These are phyloP conservation scores for Eucalyptus pauciflora DNA, from an alignment of 345 rosid genomes.

Conservation along the genomic window DNA sequence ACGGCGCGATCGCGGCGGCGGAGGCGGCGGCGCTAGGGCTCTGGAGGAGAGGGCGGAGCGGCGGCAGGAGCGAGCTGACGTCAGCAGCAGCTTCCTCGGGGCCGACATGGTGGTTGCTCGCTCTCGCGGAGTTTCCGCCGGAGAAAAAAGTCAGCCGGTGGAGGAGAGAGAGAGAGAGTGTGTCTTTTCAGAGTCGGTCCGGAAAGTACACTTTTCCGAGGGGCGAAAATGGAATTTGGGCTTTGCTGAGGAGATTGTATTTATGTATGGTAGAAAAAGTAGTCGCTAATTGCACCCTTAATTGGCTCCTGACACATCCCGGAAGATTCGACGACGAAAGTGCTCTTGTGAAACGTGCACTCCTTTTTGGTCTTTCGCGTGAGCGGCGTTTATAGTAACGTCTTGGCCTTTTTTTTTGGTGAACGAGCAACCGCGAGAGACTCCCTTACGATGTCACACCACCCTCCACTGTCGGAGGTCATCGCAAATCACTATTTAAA, in stretches of 20 bases:
- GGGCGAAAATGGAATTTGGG: background rate
- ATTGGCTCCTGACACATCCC: background rate
- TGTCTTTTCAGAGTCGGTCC: background rate
- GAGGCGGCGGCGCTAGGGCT: background rate
- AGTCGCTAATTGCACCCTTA: background rate
- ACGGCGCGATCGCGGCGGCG: background rate
- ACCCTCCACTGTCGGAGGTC: too few relatives aligned
- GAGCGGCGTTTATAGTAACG: too few relatives aligned
- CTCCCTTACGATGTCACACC: too few relatives aligned
- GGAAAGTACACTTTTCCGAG: background rate
- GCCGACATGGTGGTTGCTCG: slow-evolving; percentile 14
- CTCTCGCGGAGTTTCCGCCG: background rate
- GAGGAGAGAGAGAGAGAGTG: background rate
- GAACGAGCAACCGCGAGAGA: too few relatives aligned
- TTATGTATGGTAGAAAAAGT: background rate
- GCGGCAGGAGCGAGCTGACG: slow-evolving; percentile 19
- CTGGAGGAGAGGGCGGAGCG: slow-evolving; percentile 10
- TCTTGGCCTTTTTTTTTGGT: too few relatives aligned
- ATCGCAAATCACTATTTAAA: too few relatives aligned
- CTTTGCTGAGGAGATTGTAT: rapidly evolving
- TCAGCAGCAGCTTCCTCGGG: slow-evolving; percentile 18
- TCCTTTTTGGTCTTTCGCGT: too few relatives aligned
- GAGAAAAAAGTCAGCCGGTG: background rate
- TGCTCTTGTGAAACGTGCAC: too few relatives aligned
- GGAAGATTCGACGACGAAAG: too few relatives aligned